Evolutionary conservation across 106 monocot species (phyloP), one percentile per base, ranked within the genome.

Genomic region (Phalaenopsis aphrodite): DNA sequence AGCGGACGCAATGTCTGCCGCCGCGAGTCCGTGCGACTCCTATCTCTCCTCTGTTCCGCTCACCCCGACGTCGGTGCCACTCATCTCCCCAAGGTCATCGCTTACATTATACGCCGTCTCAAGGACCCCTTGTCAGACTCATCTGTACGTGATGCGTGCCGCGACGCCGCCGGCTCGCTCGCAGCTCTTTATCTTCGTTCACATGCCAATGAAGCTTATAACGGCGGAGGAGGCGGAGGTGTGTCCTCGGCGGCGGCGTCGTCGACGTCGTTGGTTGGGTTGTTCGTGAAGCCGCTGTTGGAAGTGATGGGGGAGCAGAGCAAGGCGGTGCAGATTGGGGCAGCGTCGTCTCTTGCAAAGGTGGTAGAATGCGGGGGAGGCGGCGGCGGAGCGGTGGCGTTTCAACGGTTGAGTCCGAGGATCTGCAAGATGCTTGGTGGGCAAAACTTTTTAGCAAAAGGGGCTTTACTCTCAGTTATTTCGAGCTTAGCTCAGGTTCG

Each of bases 241-340:
- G 39, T 1, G 81, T 56, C 42, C 30, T 58, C 24, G 47, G 80
- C 46, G 16, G 36, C 19, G 0, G 57, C 24, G 47, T 78, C 46
- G 16, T n/a, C 19, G 0, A 82, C 87, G 21, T 66, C 88, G n/a
- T 83, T 88, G 19, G 90, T 84, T 19, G 75, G 87, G 49, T 42
- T 90, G 78, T 94, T 98, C 41, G 86, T 98, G 81, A 94, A 88
- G 84, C 97, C 97, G 4, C 68, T 98, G 77, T 75, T 98, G 41
- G 97, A 98, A 86, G 89, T 83, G 52, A 86, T 94, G 88, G 89
- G 90, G 15, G 97, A 98, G 85, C 92, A 94, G 83, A 98, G 79
- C 80, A 94, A 94, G 87, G 80, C 74, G 16, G 89, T 85, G 82
- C 94, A 98, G 85, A 85, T 82, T 0, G 94, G 87, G 30, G 97